Evolutionary conservation across 2,329 filamentous ascomycete genomes (phyloP).

Genomic region (Onygenales sp.): DNA sequence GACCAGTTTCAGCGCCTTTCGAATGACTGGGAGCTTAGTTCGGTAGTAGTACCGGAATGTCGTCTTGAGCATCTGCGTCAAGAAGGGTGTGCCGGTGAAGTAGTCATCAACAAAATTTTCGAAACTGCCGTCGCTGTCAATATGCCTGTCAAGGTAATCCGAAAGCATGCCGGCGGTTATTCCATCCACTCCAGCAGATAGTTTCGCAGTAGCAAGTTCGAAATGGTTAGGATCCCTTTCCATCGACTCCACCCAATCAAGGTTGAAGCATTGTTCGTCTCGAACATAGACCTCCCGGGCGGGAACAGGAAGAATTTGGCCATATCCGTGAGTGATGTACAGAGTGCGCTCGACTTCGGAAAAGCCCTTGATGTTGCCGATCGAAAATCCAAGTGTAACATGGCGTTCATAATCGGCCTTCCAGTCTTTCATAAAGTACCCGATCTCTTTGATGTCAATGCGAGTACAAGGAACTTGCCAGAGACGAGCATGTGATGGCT

Average conservation of each 20-base stretch:
- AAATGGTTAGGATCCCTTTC: constrained; percentile 69
- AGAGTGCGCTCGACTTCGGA: constrained; percentile 54
- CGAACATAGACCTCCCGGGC: constrained; percentile 88
- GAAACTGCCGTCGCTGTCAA: constrained; percentile 80
- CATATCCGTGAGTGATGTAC: constrained; percentile 95
- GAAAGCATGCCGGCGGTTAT: constrained; percentile 71
- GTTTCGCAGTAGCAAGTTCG: constrained; percentile 75
- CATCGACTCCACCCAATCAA: constrained; percentile 85
- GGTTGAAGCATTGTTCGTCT: constrained; percentile 83
- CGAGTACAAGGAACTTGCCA: constrained; percentile 98
- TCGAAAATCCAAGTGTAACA: constrained; percentile 73
- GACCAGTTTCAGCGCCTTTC: constrained; percentile 89
- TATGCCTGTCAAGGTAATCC: constrained; percentile 90
- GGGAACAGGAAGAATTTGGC: constrained; percentile 83
- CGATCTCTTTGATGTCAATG: constrained; percentile 97
- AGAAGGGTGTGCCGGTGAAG: constrained; percentile 89
- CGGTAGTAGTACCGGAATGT: constrained; percentile 87
- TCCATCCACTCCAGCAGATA: constrained; percentile 82
- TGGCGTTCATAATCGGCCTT: constrained; percentile 94
- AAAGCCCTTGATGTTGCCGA: constrained; percentile 89
- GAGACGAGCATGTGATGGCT: constrained; percentile 86
- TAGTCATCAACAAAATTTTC: constrained; percentile 92
- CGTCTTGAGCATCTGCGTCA: constrained; percentile 93
- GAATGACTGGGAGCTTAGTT: constrained; percentile 79
- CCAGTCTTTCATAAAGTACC: constrained; percentile 99